Conservation (phyloP, 2,329 filamentous ascomycete genomes). For the Aspergillus fumigatus region DNA sequence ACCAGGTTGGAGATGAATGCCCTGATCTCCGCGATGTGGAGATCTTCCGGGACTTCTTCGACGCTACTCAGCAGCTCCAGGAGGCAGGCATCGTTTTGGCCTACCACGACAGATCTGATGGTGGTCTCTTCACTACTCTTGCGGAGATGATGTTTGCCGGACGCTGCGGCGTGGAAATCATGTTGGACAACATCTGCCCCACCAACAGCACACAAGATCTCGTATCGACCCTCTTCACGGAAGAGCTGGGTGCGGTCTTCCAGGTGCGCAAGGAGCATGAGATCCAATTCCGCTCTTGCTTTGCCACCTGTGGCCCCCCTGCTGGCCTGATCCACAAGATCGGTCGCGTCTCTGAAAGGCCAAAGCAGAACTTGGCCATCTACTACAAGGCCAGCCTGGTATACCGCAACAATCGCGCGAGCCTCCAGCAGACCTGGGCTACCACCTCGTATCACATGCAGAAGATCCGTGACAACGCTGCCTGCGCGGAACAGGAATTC, state of each 20-base stretch:
- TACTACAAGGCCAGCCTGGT: conserved; percentile 66
- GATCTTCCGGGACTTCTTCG: conserved; percentile 83
- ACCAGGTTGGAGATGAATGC: conserved; percentile 75
- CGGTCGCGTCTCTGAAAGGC: conserved; percentile 62
- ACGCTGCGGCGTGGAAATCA: conserved; percentile 78
- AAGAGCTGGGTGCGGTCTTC: conserved; percentile 94
- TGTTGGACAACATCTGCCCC: conserved; percentile 64
- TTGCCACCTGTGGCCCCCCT: conserved; percentile 83
- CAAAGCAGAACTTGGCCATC: conserved; percentile 73
- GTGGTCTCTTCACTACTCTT: conserved; percentile 83
- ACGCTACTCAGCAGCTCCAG: conserved; percentile 68
- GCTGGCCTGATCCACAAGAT: conserved; percentile 78
- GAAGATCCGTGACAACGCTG: conserved; percentile 79
- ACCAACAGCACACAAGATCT: conserved; percentile 61
- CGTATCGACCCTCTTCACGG: conserved; percentile 82
- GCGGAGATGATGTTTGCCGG: conserved; percentile 99
- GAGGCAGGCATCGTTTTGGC: conserved; percentile 73
- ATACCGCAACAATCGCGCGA: conserved; percentile 63
- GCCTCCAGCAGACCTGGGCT: conserved; percentile 84
- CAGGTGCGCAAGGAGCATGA: conserved; percentile 84
- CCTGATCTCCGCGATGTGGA: conserved; percentile 82
- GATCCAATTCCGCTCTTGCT: conserved; percentile 79
- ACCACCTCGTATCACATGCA: conserved; percentile 89
- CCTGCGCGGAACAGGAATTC: conserved; percentile 80
- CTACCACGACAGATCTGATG: conserved; percentile 92